Evolutionary conservation across 331 rosid genomes (phyloP).

Genomic region (Ulmus americana): DNA sequence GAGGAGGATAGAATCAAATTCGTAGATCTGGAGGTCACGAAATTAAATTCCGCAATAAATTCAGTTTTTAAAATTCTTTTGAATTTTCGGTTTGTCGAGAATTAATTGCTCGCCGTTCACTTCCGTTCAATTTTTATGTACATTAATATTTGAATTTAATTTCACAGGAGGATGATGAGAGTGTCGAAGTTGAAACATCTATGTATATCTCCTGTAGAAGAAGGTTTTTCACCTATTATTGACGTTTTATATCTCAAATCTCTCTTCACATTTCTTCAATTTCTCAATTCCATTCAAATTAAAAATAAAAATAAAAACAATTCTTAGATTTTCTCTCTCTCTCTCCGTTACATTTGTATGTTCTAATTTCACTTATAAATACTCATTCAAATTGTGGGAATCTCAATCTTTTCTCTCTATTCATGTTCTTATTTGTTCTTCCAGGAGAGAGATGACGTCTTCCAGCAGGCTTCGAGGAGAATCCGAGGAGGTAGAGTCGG

Average conservation of each 20-base stretch:
- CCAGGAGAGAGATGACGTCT: slow-evolving; percentile 63
- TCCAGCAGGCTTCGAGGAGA: slow-evolving; percentile 39
- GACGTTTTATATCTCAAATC: background rate
- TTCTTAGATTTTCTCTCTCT: slow-evolving; percentile 5
- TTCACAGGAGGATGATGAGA: slow-evolving; percentile 44
- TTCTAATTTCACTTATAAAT: no score
- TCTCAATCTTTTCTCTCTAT: slow-evolving; percentile 10
- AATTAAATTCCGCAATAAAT: slow-evolving; percentile 20
- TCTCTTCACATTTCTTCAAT: slow-evolving; percentile 21
- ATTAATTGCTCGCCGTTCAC: slow-evolving; percentile 19
- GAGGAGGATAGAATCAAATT: slow-evolving; percentile 27
- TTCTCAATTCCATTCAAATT: slow-evolving; percentile 34
- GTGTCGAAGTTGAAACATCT: slow-evolving; percentile 58
- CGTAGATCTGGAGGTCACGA: slow-evolving; percentile 60
- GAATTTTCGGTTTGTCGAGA: slow-evolving; percentile 19
- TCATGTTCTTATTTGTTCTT: slow-evolving; percentile 11
- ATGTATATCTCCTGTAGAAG: slow-evolving; percentile 41
- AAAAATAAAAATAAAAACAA: slow-evolving; percentile 8
- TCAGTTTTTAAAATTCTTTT: slow-evolving; percentile 3
- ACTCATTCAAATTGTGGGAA: no score
- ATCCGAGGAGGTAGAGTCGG: slow-evolving; percentile 35
- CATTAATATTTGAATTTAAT: slow-evolving; percentile 29
- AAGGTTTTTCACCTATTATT: slow-evolving; percentile 40
- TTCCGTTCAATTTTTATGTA: slow-evolving; percentile 12
- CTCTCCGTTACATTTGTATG: no score